Evolutionary conservation across 2,329 filamentous ascomycete species (phyloP), one percentile per base, ranked within the genome.

Genomic region (Xenoacremonium recifei): DNA sequence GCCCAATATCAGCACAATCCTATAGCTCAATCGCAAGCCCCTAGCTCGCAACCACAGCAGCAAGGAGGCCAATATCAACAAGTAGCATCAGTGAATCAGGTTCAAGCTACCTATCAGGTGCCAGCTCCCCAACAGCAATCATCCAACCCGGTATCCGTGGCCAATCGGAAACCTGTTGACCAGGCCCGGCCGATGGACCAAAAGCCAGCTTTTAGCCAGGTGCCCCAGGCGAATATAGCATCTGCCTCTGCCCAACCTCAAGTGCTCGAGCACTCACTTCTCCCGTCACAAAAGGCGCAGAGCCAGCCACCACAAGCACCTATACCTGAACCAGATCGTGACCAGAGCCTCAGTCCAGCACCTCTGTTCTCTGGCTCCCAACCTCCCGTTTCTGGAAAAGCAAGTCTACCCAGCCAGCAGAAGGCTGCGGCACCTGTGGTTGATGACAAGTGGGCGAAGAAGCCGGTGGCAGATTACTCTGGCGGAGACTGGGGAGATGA

Each of bases 401-500:
- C 21, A 17, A 20, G 21, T 12, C 6, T 37, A 5, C 39, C 38
- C 13, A 44, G 31, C 16, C 47, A 50, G 15, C 38, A 44, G n/a
- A 30, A 15, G 5, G 35, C 49, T 16, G 30, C 39, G 6, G 35
- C 41, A 4, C 21, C 33, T 10, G 37, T 30, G 20, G 34, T 44
- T 21, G 41, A 50, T 29, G 55, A 53, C 30, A 59, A 56, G 59
- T 44, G 48, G 6, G 50, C 49, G 33, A 52, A 45, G 11, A 15
- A 9, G 18, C 45, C 57, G 6, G 49, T 53, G 1, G 50, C 42
- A 9, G 58, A 63, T 39, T 61, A 61, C 21, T 62, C 60, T 1
- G 60, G 60, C 3, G 55, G 50, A 3, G 57, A 50, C 15, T 62
- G 58, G 59, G 58, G 56, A 2, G 46, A 51, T 36, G 49, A 58